Base-by-base conservation (phyloP, 2,329 filamentous ascomycete genomes). In the Claviceps citrina region DNA sequence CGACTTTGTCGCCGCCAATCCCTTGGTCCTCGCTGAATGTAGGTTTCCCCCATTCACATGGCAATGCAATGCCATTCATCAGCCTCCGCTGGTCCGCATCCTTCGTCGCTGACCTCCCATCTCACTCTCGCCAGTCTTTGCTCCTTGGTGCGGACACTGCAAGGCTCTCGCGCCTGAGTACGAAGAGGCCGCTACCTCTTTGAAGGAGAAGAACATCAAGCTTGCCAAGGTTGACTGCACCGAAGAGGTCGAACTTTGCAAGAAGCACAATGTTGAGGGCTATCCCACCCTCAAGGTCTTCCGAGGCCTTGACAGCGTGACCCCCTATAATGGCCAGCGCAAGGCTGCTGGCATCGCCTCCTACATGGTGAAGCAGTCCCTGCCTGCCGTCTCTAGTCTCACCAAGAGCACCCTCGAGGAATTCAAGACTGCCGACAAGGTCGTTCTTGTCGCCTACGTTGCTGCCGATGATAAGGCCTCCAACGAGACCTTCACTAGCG, bases 201-300 rank as follows among this genome's bases (percentile, higher is more conserved):
- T 93, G 48, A 89, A 87, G 73, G 82, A 85, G 65, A 91, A 89
- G 77, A 73, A 82, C 60, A 89, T 91, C 64, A 75, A 73, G 57
- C 71, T 93, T 42, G 81, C 73, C 64, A 91, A 93, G 77, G 66
- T 93, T 53, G 89, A 95, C 71, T 96, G 91, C 74, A 96, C 89
- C 57, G 86, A 83, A 61, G 84, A 98, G 71, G 68, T 78, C 47
- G 85, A 93, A 26, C 81, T 98, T 51, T 98, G 91, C 77, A 76
- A 86, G 64, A 70, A 76, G 53, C 84, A 83, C 55, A 87, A 84
- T 47, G 87, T 98, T 32, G 86, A 96, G 71, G 91, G 91, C 49
- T 98, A 98, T 73, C 91, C 91, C 47, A 98, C 91, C 50, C 77
- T 98, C 59, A 98, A 96, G 79, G 77, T 98, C 66, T 98, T 98